phyloP scores from a whole-genome alignment of 208 protist genomes.

The Acanthamoeba royreba region DNA sequence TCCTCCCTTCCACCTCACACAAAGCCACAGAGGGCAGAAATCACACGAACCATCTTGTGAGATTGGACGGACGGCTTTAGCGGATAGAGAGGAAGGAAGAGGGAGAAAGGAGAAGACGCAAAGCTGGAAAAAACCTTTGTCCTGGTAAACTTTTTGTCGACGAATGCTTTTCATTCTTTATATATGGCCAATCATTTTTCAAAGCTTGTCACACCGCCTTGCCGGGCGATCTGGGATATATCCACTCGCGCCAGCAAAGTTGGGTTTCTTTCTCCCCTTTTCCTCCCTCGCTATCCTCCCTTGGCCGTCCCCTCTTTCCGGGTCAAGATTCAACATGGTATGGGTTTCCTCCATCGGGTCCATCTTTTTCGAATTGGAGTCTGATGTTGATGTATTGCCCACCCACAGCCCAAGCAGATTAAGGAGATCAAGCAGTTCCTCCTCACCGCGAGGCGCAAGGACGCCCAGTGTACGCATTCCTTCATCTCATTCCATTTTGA shows the following conservation, averaged over 20 bases:
- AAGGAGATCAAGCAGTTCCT: constrained; percentile 82
- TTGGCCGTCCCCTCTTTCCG: constrained; percentile 19
- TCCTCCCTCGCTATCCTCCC: constrained; percentile 34
- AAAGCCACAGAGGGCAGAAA: neutral
- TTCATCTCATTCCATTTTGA: too few relatives aligned
- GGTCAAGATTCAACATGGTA: neutral
- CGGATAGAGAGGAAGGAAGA: neutral
- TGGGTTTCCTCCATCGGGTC: too few relatives aligned
- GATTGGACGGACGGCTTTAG: neutral
- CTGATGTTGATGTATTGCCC: too few relatives aligned
- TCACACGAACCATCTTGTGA: constrained; percentile 22
- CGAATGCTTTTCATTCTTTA: too few relatives aligned
- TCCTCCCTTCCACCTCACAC: neutral
- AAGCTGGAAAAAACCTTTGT: neutral
- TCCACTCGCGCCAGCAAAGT: too few relatives aligned
- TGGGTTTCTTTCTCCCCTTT: neutral
- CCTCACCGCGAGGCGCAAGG: constrained; percentile 71
- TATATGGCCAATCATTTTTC: neutral
- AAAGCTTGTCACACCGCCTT: neutral
- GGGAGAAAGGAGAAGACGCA: neutral
- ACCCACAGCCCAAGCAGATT: constrained; percentile 78
- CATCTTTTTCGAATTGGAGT: too few relatives aligned
- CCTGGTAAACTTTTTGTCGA: too few relatives aligned
- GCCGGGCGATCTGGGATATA: too few relatives aligned
- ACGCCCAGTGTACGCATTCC: constrained; percentile 57